Evolutionary conservation across 2,329 filamentous ascomycete species (phyloP), one percentile per base, ranked within the genome.

Genomic region (Bipolaris bicolor): DNA sequence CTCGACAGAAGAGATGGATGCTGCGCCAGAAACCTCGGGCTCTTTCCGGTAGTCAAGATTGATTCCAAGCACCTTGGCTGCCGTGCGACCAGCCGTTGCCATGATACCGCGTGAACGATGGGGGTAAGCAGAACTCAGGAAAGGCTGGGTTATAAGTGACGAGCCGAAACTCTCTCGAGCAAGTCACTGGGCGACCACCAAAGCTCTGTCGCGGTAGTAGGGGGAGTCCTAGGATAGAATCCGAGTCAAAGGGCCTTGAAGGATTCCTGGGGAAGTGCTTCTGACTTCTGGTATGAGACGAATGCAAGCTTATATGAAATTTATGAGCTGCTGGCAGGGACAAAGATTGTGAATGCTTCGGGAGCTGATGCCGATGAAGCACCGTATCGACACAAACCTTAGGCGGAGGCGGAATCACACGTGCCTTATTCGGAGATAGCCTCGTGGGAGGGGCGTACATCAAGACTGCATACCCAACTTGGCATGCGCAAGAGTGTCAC

Each of bases 61-160:
- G 83, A 98, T 96, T 62, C 90, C 89, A 48, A 97, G 83, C 58
- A 81, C 83, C 76, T 91, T 95, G 73, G 92, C 93, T 75, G 96
- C 77, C 65, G 81, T 80, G 70, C 89, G 89, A 90, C 89, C 66
- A 89, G 66, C 76, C 88, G 87, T 66, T 83, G 84, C 58, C 61
- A 69, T 62, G 62, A 62, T 58, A 66, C 26, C 47, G 52, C 22
- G 9, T 45, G 26, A 37, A 43, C 18, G 34, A 47, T n/a, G 33
- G 26, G 11, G 43, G 47, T 46, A 24, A 20, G 7, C 7, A 43
- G 29, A 31, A 29, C 5, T 26, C 15, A 15, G 3, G 29, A 31
- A 44, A 56, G 44, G 49, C 51, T 52, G 43, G 36, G 46, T 5
- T 29, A 29, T 15, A 18, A 18, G n/a, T n/a, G n/a, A 29, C 34